Evolutionary conservation across 441 rosid genomes (phyloP).

Genomic region (Euphorbia schlechtendalii): DNA sequence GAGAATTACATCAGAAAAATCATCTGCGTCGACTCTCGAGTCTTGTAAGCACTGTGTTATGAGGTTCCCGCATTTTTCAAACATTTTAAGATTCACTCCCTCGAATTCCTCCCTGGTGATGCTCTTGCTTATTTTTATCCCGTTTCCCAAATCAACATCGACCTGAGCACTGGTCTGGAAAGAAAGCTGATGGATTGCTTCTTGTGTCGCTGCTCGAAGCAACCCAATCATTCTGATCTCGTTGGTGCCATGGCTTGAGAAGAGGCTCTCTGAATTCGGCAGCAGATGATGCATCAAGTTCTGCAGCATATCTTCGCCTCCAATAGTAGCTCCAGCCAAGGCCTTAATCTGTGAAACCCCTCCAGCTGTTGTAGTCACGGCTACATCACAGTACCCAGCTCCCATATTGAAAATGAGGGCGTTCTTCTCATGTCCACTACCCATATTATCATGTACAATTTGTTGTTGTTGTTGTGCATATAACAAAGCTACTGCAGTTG

Average conservation of each 20-base stretch:
- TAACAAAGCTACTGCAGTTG: constrained; percentile 73
- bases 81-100: constrained; percentile 47
- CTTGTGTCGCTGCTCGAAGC: constrained; percentile 70
- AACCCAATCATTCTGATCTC: constrained; percentile 42
- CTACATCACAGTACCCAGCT: constrained; percentile 79
- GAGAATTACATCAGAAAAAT: constrained; percentile 61
- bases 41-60: constrained; percentile 54
- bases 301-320: constrained; percentile 85
- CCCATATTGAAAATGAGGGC: constrained; percentile 84
- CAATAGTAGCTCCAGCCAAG: constrained; percentile 55
- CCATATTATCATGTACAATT: constrained; percentile 56
- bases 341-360: constrained; percentile 87
- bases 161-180: constrained; percentile 37
- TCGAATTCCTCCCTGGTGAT: constrained; percentile 63
- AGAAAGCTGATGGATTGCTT: constrained; percentile 67
- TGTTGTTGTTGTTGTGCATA: constrained; percentile 87
- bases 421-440: constrained; percentile 70
- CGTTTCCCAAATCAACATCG: constrained; percentile 63
- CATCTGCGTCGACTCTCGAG: constrained; percentile 45
- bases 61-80: constrained; percentile 53
- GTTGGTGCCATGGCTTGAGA: constrained; percentile 31
- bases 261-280: constrained; percentile 39
- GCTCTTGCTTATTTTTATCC: constrained; percentile 39
- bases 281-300: constrained; percentile 54
- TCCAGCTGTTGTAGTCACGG: constrained; percentile 77